These are phyloP conservation scores for Remersonia thermophila DNA, from an alignment of 2,329 filamentous ascomycete genomes.

Conservation along the genomic window DNA sequence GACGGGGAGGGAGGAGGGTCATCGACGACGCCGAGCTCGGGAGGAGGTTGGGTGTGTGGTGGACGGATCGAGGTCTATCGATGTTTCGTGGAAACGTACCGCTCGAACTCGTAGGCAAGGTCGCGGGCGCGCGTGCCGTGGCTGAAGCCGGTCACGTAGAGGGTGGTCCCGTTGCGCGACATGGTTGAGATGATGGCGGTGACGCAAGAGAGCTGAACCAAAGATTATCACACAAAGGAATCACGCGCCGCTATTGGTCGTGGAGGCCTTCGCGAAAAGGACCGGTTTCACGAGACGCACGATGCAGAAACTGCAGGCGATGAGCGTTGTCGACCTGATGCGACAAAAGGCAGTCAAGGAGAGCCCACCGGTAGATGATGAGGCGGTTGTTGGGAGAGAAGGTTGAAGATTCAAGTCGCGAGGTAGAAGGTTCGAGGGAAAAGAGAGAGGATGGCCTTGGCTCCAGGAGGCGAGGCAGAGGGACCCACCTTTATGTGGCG, in stretches of 20 bases:
- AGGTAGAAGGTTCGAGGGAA: constrained; percentile 9
- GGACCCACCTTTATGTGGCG: constrained; percentile 2
- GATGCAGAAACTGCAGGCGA: too few species aligned
- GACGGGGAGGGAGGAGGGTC: constrained; percentile 9
- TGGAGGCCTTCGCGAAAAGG: too few species aligned
- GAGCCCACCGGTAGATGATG: constrained; percentile 8
- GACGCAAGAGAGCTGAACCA: too few species aligned
- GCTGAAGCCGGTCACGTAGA: constrained; percentile 98
- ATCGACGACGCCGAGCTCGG: too few species aligned
- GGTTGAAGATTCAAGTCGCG: constrained; percentile 2
- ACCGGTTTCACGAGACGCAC: background rate
- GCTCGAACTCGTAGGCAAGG: constrained; percentile 99
- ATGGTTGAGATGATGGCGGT: constrained; percentile 35
- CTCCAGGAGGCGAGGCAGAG: constrained; percentile 6
- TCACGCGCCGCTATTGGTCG: too few species aligned
- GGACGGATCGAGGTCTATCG: constrained; percentile 28
- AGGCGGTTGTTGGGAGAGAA: constrained; percentile 2
- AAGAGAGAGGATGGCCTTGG: constrained; percentile 9
- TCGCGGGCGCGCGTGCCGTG: constrained; percentile 97
- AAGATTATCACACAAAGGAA: too few species aligned
- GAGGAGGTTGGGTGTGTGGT: constrained; percentile 6
- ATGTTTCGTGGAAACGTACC: constrained; percentile 64
- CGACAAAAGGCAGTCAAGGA: constrained; percentile 2
- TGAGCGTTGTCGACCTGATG: too few species aligned
- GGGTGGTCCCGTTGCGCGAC: constrained; percentile 87